Percentiles rank a stretch among this genome's conserved stretches.
phyloP scores from a whole-genome alignment of 345 rosid species.

The Trapa bicornis region DNA sequence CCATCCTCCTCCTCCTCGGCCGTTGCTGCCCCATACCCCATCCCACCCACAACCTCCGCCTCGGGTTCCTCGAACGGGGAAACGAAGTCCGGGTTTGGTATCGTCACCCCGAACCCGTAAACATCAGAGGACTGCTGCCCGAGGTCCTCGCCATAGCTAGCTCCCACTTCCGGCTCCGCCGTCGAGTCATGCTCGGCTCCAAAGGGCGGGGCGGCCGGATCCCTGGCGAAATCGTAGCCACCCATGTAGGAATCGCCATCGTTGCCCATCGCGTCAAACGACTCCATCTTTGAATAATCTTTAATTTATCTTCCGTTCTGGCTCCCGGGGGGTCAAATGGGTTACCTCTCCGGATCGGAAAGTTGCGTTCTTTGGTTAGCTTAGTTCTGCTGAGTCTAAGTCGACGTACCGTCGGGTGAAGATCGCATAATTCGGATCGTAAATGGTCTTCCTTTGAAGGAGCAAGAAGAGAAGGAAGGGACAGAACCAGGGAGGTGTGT shows the following conservation, averaged over 20 bases:
- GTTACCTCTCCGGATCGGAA: background rate
- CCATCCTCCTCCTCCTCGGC: conserved; percentile 9
- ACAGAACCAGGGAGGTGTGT: background rate
- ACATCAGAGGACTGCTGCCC: conserved; percentile 27
- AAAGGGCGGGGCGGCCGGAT: conserved; percentile 9
- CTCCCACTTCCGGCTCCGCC: conserved; percentile 11
- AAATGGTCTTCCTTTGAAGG: background rate
- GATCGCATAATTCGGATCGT: conserved; percentile 15
- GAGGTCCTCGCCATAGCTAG: conserved; percentile 11
- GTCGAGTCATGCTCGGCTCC: background rate
- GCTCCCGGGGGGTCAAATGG: background rate
- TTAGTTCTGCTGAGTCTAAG: background rate
- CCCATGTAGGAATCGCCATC: conserved; percentile 17
- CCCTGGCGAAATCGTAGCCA: conserved; percentile 18
- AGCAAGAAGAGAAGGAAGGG: background rate
- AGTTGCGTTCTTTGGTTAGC: background rate
- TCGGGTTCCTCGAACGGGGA: conserved; percentile 26
- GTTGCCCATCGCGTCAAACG: conserved; percentile 8
- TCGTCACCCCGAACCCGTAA: conserved; percentile 29
- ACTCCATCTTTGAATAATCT: conserved; percentile 10
- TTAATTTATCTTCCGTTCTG: background rate
- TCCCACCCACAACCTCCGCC: conserved; percentile 9
- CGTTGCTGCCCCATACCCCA: conserved; percentile 10
- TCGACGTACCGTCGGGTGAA: background rate
- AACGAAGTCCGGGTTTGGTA: conserved; percentile 27